Base-by-base conservation (phyloP, 148 eudicot genomes). In the Suaeda aralocaspica region DNA sequence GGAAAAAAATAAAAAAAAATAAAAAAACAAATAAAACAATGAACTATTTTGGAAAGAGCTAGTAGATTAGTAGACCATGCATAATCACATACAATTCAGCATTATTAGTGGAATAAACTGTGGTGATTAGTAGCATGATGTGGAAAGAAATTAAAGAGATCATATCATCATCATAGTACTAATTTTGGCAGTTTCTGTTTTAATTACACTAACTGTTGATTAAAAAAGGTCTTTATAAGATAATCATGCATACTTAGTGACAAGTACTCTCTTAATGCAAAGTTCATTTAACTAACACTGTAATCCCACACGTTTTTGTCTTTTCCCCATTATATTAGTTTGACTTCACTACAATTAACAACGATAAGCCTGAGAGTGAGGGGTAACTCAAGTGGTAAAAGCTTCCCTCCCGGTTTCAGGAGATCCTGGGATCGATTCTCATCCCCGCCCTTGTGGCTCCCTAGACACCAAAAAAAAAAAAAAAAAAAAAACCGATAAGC, bases 251-350 rank as follows among this genome's bases (percentile, higher is more conserved):
- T 36, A 36, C 4, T 25, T 24, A 25, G 1, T 55, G 59, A 24
- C 59, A 24, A 24, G 14, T 55, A 11, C 25, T 24, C 59, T 55
- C 0, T 55, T 13, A 9, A 24, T 12, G 52, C 10, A 6, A 57
- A 57, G 73, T 70, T 70, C 64, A 58, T 22, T 70, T 70, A 70
- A 70, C 53, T 26, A 57, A 26, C 28, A 58, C 64, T 70, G 73
- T 70, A 49, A 49, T 49, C 24, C 53, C 53, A 7, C 53, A 49
- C 53, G 53, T 49, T 49, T 49, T 16, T 49, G 53, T 49, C 19
- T 49, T 19, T 46, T 46, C 22, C 15, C 22, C 18, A 49, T 49
- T 49, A 49, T 18, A 14, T 18, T 18, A 18, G 19, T 49, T 19
- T 5, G 5, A 25, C 24, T n/a, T n/a, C n/a, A n/a, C n/a, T n/a